These are phyloP conservation scores for Colletotrichum sp. DNA, from an alignment of 2,329 filamentous ascomycete genomes.

Conservation along the genomic window DNA sequence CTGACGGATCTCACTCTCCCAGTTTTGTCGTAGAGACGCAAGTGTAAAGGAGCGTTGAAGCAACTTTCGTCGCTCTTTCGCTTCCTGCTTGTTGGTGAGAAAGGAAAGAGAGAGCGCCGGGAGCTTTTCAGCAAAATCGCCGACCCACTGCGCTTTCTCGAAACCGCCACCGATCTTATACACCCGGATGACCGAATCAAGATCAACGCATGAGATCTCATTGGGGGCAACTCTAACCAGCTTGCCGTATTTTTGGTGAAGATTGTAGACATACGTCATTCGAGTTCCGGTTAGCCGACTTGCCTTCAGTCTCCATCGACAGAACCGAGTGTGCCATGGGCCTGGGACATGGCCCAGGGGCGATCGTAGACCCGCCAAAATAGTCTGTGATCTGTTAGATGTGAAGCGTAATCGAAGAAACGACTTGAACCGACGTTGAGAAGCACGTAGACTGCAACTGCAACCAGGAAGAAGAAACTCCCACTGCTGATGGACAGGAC, in stretches of 20 bases:
- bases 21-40: slow-evolving; percentile 31
- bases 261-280: background rate
- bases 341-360: background rate
- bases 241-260: background rate
- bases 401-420: fast-evolving
- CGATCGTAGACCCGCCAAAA: background rate
- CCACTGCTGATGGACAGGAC: fast-evolving
- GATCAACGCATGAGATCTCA: background rate
- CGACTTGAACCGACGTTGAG: fast-evolving
- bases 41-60: slow-evolving; percentile 45
- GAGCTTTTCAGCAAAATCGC: background rate
- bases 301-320: background rate
- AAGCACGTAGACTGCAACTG: background rate
- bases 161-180: background rate
- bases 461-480: background rate
- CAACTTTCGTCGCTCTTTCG: slow-evolving; percentile 36
- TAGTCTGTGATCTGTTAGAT: background rate
- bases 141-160: background rate
- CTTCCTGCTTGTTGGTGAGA: background rate
- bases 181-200: background rate
- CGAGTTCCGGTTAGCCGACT: background rate
- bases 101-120: background rate
- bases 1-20: slow-evolving; percentile 36
- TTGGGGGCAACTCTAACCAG: background rate
- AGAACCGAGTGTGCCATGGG: background rate